Evolutionary conservation across 176 grass and related monocot genomes (phyloP).

Genomic region (Sorghum bicolor): DNA sequence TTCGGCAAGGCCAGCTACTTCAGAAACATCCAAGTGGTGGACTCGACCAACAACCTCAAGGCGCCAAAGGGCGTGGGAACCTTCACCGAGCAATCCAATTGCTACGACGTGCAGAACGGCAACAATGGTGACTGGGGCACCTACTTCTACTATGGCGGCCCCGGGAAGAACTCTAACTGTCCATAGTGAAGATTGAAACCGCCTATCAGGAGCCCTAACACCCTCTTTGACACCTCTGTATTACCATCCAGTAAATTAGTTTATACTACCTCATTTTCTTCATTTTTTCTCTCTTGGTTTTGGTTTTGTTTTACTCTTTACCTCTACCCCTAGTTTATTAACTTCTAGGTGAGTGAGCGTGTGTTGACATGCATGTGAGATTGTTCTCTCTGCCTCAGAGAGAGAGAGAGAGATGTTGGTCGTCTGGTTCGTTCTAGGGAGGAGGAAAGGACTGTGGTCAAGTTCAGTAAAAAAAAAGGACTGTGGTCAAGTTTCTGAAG

Average conservation of each 20-base stretch:
- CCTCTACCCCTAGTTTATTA: slow-evolving; percentile 29
- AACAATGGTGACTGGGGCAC: slow-evolving; percentile 92
- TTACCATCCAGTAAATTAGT: slow-evolving; percentile 56
- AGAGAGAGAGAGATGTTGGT: slow-evolving; percentile 36
- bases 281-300: slow-evolving; percentile 14
- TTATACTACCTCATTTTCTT: background rate
- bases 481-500: slow-evolving; percentile 83
- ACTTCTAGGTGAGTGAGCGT: slow-evolving; percentile 40
- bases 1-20: slow-evolving; percentile 88
- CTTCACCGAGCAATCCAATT: slow-evolving; percentile 86
- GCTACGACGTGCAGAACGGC: slow-evolving; percentile 85
- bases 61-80: slow-evolving; percentile 57
- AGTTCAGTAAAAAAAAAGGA: no score
- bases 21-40: slow-evolving; percentile 85
- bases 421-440: slow-evolving; percentile 37
- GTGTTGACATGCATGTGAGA: slow-evolving; percentile 68
- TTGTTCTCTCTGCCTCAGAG: slow-evolving; percentile 57
- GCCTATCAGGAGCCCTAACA: slow-evolving; percentile 18
- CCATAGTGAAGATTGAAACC: slow-evolving; percentile 42
- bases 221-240: slow-evolving; percentile 39
- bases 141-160: slow-evolving; percentile 83
- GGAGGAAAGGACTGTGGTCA: slow-evolving; percentile 48
- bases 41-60: slow-evolving; percentile 73
- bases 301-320: slow-evolving; percentile 4
- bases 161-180: slow-evolving; percentile 76